Base-by-base conservation (phyloP, 73 alveolate species). In the Paramecium pentaurelia region DNA sequence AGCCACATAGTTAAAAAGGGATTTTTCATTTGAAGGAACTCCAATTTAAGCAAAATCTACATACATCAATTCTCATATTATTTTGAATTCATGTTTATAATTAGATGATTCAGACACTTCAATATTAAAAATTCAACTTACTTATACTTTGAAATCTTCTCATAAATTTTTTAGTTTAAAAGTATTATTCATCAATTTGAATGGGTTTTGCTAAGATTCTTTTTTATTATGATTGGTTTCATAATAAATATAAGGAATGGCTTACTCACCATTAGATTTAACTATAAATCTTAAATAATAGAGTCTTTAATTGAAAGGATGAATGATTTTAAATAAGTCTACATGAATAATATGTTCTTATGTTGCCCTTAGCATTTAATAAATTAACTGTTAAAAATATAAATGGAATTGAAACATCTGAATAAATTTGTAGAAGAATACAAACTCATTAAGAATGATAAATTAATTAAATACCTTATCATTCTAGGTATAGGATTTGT, bases 101-200 rank as follows among this genome's bases (percentile, higher is more conserved):
- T 45, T 77, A 8, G 71, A 25, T 4, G 71, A 27, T 60, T 54
- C 77, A 16, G 71, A 18, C 27, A 80, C 59, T 80, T 80, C 91
- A 4, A 84, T 92, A 51, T 71, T 77, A 27, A 88, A 88, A 14
- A 68, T 36, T 44, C 77, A 47, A 14, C 91, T 45, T 40, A 32
- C 77, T 45, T 90, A 60, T n/a, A 70, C 18, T 42, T 68, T 98
- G 94, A 85, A 95, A 97, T 49, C 99, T 91, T 71, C 96, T 96
- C 93, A 97, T 60, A 93, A 97, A 97, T 77, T 97, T 96, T 58
- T 97, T 64, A 54, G 98, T 96, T 51, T 92, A 77, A 96, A 93
- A 95, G 47, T 94, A 60, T 6, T 86, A 68, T 60, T 95, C 96
- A 32, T 95, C 97, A n/a, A 93, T 95, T 10, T 45, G 32, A 11